phyloP scores from a whole-genome alignment of 1,284 basidiomycete genomes.

The Leccinum proliferum region DNA sequence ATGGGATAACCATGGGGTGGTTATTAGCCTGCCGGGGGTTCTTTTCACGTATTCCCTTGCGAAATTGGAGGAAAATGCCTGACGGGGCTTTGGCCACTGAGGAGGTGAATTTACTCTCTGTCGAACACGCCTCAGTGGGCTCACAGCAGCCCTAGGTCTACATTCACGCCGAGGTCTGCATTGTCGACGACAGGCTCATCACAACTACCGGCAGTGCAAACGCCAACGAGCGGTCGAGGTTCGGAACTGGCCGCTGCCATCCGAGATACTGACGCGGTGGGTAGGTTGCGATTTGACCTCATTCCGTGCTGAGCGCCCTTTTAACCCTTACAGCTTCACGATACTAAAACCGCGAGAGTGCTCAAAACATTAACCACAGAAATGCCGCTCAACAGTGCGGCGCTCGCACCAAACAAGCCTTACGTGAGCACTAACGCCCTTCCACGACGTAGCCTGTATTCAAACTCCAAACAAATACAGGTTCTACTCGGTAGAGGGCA shows the following conservation, averaged over 20 bases:
- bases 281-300: constrained; percentile 35
- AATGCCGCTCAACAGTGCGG: constrained; percentile 94
- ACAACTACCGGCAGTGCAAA: constrained; percentile 99
- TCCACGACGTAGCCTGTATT: neutral
- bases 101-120: constrained; percentile 43
- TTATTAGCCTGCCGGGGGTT: too few species aligned
- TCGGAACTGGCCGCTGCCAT: constrained; percentile 93
- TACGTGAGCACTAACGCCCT: constrained; percentile 49
- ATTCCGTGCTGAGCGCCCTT: neutral
- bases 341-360: constrained; percentile 82
- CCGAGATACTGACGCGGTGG: constrained; percentile 89
- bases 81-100: constrained; percentile 87
- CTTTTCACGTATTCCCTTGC: constrained; percentile 91
- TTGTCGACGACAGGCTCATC: constrained; percentile 95
- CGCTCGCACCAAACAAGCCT: constrained; percentile 79
- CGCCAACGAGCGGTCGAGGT: constrained; percentile 95
- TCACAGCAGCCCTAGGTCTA: constrained; percentile 58
- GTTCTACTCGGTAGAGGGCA: constrained; percentile 94
- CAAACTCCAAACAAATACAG: constrained; percentile 33
- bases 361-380: constrained; percentile 95
- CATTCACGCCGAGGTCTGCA: constrained; percentile 78
- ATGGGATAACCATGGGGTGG: too few species aligned
- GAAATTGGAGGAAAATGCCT: constrained; percentile 92
- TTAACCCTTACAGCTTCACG: constrained; percentile 81
- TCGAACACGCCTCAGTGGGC: neutral